These are phyloP conservation scores for Microbotryum violaceum DNA, from an alignment of 1,284 basidiomycete genomes.

Conservation along the genomic window DNA sequence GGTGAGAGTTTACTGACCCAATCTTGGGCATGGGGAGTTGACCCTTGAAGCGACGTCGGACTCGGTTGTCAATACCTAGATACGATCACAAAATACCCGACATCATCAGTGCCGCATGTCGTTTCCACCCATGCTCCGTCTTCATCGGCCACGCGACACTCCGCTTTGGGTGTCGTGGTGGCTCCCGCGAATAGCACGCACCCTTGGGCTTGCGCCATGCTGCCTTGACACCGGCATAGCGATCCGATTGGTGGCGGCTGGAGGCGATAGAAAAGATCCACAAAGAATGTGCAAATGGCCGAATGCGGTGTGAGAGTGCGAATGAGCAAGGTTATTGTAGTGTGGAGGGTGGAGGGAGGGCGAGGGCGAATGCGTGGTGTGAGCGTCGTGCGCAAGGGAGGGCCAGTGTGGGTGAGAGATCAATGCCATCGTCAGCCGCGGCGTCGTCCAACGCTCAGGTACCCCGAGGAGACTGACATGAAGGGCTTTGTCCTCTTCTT, in stretches of 20 bases:
- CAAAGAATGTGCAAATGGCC: neutral
- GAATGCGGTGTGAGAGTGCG: neutral
- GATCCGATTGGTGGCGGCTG: slow-evolving; percentile 94
- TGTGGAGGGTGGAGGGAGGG: neutral
- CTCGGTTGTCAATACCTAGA: slow-evolving; percentile 43
- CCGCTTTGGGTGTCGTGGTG: neutral
- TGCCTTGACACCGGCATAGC: slow-evolving; percentile 90
- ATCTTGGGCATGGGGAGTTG: slow-evolving; percentile 74
- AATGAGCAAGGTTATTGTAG: neutral
- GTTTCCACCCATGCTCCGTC: slow-evolving; percentile 7
- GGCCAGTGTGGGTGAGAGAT: neutral
- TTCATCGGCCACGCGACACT: too few relatives aligned
- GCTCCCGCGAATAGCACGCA: slow-evolving; percentile 1
- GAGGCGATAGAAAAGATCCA: slow-evolving; percentile 1
- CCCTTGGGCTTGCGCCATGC: slow-evolving; percentile 67
- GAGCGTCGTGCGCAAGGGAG: neutral
- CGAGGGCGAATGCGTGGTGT: neutral
- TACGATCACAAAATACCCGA: neutral
- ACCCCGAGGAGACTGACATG: slow-evolving; percentile 57
- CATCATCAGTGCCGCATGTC: slow-evolving; percentile 2
- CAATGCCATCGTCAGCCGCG: neutral
- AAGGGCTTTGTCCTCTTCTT: slow-evolving; percentile 94
- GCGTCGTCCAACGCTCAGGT: too few relatives aligned
- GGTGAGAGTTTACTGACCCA: neutral
- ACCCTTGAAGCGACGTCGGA: slow-evolving; percentile 91